Conservation (phyloP, 495 filamentous ascomycete species). For the Xylaria flabelliformis region DNA sequence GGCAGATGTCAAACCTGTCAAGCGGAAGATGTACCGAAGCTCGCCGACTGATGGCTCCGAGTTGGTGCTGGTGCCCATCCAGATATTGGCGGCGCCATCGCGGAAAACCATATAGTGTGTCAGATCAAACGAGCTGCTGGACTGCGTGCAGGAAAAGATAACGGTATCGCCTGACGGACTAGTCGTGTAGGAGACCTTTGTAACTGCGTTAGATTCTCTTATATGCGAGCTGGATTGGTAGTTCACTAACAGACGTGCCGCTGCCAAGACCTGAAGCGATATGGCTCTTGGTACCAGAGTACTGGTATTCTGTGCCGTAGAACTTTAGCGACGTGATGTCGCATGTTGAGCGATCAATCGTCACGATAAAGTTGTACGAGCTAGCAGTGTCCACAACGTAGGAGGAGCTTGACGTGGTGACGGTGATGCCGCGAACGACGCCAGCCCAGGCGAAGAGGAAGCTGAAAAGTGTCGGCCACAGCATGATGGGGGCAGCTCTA, state of each 20-base stretch:
- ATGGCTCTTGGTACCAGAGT: slow-evolving; percentile 53
- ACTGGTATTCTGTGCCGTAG: slow-evolving; percentile 57
- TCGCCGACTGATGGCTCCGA: slow-evolving; percentile 60
- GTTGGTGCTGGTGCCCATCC: slow-evolving; percentile 63
- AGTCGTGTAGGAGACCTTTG: slow-evolving; percentile 25
- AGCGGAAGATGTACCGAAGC: slow-evolving; percentile 61
- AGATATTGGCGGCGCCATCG: slow-evolving; percentile 57
- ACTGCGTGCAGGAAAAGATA: slow-evolving; percentile 55
- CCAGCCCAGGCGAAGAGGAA: slow-evolving; percentile 32
- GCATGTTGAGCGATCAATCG: slow-evolving; percentile 54
- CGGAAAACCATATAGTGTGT: slow-evolving; percentile 63
- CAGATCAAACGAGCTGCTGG: slow-evolving; percentile 48
- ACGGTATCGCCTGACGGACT: slow-evolving; percentile 47
- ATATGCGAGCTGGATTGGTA: slow-evolving; percentile 40
- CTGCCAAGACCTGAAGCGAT: slow-evolving; percentile 63
- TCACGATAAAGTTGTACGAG: slow-evolving; percentile 54
- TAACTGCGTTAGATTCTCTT: slow-evolving; percentile 7
- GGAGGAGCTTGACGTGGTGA: slow-evolving; percentile 32
- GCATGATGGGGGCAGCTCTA: slow-evolving; percentile 21
- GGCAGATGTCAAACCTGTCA: slow-evolving; percentile 58
- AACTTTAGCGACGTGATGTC: slow-evolving; percentile 62
- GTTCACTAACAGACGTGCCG: slow-evolving; percentile 39
- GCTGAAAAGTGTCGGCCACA: slow-evolving; percentile 29
- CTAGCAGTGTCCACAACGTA: slow-evolving; percentile 55
- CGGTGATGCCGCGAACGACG: slow-evolving; percentile 41